Conservation (phyloP, 2,329 filamentous ascomycete genomes). For the Aspergillus japonicus region DNA sequence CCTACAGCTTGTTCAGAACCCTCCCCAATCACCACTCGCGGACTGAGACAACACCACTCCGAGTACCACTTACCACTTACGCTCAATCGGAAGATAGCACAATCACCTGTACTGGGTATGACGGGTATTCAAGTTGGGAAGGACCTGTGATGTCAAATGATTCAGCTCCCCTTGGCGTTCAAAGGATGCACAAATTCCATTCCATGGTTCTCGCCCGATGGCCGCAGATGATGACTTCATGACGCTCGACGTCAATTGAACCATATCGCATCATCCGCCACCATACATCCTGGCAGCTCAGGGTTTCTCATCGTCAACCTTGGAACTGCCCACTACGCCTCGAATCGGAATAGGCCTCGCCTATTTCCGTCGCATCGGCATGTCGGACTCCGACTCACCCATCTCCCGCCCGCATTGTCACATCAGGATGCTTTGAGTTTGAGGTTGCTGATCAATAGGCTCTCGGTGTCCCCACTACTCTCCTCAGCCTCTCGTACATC, state of each 20-base stretch:
- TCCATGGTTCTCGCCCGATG: background rate
- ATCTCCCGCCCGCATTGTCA: background rate
- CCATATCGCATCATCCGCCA: background rate
- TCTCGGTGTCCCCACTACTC: background rate
- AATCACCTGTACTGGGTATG: background rate
- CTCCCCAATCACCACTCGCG: too few species aligned
- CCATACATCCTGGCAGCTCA: background rate
- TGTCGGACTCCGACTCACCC: background rate
- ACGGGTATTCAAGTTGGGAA: background rate
- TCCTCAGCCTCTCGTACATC: background rate
- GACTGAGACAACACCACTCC: background rate
- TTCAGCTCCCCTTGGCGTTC: background rate
- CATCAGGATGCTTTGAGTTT: background rate
- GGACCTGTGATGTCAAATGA: background rate
- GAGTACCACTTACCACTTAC: too few species aligned
- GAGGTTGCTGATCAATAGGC: background rate
- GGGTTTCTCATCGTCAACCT: background rate
- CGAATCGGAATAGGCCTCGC: background rate
- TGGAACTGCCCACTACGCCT: background rate
- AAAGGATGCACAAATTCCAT: background rate
- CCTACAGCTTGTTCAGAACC: background rate
- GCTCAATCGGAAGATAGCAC: background rate
- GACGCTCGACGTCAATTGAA: background rate
- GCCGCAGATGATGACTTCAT: constrained; percentile 7
- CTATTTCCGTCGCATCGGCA: background rate